Evolutionary conservation across 208 protist species (phyloP).

Genomic region (Novymonas esmeraldas): DNA sequence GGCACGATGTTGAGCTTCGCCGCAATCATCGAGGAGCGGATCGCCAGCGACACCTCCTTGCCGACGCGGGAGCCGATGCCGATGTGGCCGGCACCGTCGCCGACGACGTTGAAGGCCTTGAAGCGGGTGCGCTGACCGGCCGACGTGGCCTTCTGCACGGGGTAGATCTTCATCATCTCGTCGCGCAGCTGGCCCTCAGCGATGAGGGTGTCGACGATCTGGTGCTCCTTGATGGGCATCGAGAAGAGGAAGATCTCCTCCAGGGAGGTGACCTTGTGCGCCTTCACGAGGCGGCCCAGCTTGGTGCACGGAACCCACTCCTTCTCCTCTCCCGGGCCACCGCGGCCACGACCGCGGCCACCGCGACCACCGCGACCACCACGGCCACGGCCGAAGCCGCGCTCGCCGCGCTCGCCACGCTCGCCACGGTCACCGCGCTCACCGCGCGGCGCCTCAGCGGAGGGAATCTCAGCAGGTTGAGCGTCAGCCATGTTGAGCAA

Average conservation of each 20-base stretch:
- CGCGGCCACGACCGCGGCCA: constrained; percentile 25
- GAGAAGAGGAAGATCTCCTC: constrained; percentile 99
- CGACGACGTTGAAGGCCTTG: constrained; percentile 99
- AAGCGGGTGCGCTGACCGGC: constrained; percentile 99
- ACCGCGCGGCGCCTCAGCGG: constrained; percentile 37
- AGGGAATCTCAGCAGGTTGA: constrained; percentile 44
- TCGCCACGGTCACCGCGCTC: constrained; percentile 74
- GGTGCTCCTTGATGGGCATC: constrained; percentile 99
- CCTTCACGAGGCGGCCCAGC: constrained; percentile 98
- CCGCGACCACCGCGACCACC: constrained; percentile 47
- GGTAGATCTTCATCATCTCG: constrained; percentile 99
- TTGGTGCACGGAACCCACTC: constrained; percentile 99
- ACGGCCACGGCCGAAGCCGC: constrained; percentile 55
- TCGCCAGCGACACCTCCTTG: constrained; percentile 99
- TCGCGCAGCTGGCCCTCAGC: constrained; percentile 77
- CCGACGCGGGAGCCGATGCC: constrained; percentile 99
- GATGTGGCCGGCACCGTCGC: constrained; percentile 98
- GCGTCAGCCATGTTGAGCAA: constrained; percentile 75
- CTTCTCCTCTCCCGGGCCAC: constrained; percentile 81
- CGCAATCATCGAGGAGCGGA: constrained; percentile 97
- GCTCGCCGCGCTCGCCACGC: constrained; percentile 45
- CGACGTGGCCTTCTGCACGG: constrained; percentile 99
- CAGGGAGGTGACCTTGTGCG: constrained; percentile 96
- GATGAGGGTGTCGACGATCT: constrained; percentile 99
- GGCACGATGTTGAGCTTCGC: constrained; percentile 99